phyloP scores from a whole-genome alignment of 495 filamentous ascomycete species.

The Cladorrhinum samala region DNA sequence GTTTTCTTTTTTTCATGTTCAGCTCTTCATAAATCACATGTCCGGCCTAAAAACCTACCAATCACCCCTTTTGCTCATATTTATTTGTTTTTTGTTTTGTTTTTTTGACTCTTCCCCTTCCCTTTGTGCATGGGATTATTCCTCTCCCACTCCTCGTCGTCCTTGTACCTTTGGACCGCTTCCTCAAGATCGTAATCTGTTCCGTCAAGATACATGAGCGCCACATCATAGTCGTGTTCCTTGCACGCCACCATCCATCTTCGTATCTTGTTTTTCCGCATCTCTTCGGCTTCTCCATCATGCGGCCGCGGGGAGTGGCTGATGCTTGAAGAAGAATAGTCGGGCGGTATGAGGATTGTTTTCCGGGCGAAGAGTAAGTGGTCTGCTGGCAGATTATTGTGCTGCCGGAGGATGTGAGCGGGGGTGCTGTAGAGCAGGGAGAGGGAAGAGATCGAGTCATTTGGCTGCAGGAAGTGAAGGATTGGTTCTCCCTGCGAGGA shows the following conservation, averaged over 20 bases:
- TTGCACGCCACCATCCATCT: constrained; percentile 68
- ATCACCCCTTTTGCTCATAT: not conserved
- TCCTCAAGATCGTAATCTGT: constrained; percentile 56
- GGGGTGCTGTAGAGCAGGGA: constrained; percentile 64
- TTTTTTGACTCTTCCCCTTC: not conserved
- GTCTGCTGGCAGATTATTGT: constrained; percentile 60
- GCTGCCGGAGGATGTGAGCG: constrained; percentile 43
- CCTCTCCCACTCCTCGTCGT: constrained; percentile 66
- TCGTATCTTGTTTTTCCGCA: constrained; percentile 57
- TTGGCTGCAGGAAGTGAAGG: constrained; percentile 61
- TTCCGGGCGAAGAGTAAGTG: constrained; percentile 59
- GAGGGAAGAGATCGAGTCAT: constrained; percentile 43
- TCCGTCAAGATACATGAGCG: constrained; percentile 62
- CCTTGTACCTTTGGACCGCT: constrained; percentile 55
- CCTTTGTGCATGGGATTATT: constrained; percentile 44
- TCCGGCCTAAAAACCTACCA: too few species aligned
- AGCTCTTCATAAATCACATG: too few species aligned
- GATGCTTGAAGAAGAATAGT: constrained; percentile 39
- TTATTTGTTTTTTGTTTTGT: not conserved
- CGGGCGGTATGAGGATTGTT: constrained; percentile 60
- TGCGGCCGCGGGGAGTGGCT: constrained; percentile 50
- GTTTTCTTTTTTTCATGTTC: too few species aligned
- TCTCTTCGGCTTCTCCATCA: constrained; percentile 63
- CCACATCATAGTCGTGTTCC: constrained; percentile 66
- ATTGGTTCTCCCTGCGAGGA: constrained; percentile 43